Evolutionary conservation across 148 eudicot species (phyloP).

Genomic region (Vaccinium corymbosum): DNA sequence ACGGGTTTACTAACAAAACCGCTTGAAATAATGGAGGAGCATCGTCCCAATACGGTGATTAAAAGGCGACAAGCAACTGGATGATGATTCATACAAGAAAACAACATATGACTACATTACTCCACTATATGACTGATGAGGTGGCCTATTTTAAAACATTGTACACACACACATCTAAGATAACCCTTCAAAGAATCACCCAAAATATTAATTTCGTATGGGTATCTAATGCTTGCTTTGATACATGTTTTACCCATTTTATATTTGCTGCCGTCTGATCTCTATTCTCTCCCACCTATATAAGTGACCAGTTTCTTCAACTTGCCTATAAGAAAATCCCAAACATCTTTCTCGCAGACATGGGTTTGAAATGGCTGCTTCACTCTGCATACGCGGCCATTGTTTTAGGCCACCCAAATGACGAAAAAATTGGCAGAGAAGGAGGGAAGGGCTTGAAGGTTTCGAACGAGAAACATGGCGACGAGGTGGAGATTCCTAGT

Average conservation of each 20-base stretch:
- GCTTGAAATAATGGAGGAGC: background rate
- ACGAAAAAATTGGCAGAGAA: background rate
- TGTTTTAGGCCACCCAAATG: constrained; percentile 3
- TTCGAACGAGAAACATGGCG: background rate
- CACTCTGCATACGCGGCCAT: background rate
- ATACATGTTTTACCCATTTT: background rate
- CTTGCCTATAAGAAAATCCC: background rate
- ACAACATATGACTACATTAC: background rate
- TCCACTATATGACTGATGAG: background rate
- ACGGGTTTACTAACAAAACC: background rate
- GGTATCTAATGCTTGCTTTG: background rate
- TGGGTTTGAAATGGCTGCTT: constrained; percentile 16
- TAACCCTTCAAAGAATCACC: background rate
- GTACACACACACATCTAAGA: background rate
- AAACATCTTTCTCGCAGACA: background rate
- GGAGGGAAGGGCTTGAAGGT: background rate
- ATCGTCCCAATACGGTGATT: background rate
- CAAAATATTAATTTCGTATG: background rate
- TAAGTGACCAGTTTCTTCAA: background rate
- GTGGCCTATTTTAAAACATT: background rate
- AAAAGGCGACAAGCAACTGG: background rate
- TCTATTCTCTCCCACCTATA: background rate
- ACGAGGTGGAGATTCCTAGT: background rate
- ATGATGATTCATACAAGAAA: background rate
- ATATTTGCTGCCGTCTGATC: background rate